These are phyloP conservation scores for Wickerhamomyces tratensis DNA, from an alignment of 805 yeast species.

Conservation along the genomic window DNA sequence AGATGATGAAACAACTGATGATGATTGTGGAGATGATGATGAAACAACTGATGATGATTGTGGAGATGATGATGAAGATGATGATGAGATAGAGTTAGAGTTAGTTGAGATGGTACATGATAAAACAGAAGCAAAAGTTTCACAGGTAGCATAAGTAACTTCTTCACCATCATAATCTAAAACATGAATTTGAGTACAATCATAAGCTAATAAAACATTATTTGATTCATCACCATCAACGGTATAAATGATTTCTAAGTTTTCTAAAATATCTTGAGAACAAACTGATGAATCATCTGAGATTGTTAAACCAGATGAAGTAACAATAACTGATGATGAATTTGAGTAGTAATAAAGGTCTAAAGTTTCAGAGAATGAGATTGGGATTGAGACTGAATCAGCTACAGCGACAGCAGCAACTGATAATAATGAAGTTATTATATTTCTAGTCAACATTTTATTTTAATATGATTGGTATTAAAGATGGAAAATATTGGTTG, in stretches of 20 bases:
- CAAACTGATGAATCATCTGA: background rate
- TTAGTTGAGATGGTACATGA: background rate
- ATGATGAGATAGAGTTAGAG: background rate
- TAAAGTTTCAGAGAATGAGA: background rate
- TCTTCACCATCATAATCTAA: background rate
- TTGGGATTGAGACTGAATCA: background rate
- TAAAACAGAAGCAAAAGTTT: background rate
- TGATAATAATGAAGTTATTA: background rate
- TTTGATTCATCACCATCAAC: background rate
- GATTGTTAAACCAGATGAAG: background rate
- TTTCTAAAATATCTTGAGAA: background rate
- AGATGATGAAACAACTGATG: background rate
- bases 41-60: no score
- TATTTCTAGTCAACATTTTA: background rate
- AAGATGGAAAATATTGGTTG: no score
- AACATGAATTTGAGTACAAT: background rate
- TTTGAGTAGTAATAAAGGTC: background rate
- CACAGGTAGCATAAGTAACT: background rate
- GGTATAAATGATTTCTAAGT: background rate
- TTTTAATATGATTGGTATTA: no score
- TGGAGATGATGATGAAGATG: background rate
- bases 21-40: no score
- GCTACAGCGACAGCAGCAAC: background rate
- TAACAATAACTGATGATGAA: background rate
- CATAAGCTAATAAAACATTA: background rate